phyloP scores from a whole-genome alignment of 140 eudicot species.

The Anethum foeniculum region DNA sequence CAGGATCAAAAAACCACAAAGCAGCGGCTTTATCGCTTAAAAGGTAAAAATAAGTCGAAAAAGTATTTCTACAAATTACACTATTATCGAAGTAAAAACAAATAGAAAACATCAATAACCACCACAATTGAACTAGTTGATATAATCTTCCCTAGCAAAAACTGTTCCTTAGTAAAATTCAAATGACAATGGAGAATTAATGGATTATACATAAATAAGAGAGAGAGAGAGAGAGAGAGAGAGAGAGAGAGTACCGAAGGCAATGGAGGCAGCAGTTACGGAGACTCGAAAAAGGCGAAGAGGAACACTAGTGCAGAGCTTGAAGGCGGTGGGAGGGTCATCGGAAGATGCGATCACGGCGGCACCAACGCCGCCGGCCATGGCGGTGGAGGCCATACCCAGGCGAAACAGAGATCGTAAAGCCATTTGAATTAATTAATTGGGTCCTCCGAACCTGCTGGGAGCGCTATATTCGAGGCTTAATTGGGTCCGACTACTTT shows the following conservation, averaged over 20 bases:
- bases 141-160: background rate
- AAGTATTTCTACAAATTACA: background rate
- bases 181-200: background rate
- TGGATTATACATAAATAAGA: background rate
- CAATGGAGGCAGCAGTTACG: slow-evolving; percentile 63
- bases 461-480: background rate
- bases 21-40: background rate
- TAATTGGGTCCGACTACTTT: background rate
- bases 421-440: slow-evolving; percentile 28
- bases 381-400: slow-evolving; percentile 46
- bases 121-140: background rate
- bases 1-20: background rate
- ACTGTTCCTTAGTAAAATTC: background rate
- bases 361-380: slow-evolving; percentile 56
- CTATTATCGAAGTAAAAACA: background rate
- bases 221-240: background rate
- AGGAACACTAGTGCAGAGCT: slow-evolving; percentile 80
- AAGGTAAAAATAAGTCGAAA: background rate
- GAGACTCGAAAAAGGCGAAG: slow-evolving; percentile 74
- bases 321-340: slow-evolving; percentile 65
- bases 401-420: slow-evolving; percentile 52
- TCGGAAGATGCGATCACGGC: slow-evolving; percentile 64
- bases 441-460: background rate
- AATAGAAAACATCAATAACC: background rate
- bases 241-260: slow-evolving; percentile 46